A percentile compares a stretch with the other conserved stretches of the same genome.
phyloP scores from a whole-genome alignment of 352 stramenopile genomes.

The Phytophthora macrochlamydospora region DNA sequence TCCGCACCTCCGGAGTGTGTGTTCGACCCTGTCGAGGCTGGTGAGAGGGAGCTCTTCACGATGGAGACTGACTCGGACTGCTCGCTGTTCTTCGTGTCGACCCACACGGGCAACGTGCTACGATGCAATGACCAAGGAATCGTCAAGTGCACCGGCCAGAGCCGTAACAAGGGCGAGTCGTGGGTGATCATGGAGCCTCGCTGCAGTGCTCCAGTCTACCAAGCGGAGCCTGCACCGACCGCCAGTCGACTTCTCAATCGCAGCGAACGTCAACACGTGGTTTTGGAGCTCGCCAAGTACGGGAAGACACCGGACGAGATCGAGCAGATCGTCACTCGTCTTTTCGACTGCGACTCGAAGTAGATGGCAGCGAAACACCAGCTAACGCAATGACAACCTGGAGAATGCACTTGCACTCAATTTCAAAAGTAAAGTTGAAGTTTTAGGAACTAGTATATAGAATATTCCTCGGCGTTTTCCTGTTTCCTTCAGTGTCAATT shows the following conservation, averaged over 20 bases:
- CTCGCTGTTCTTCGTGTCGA: slow-evolving; percentile 7
- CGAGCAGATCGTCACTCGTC: slow-evolving; percentile 1
- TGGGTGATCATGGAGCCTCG: slow-evolving; percentile 8
- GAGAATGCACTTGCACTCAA: too few species aligned
- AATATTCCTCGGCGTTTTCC: background rate
- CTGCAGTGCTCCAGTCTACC: background rate
- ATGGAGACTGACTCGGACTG: slow-evolving; percentile 6
- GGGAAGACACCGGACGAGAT: slow-evolving; percentile 3
- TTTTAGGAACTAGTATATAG: background rate
- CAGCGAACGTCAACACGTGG: background rate
- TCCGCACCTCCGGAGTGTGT: background rate
- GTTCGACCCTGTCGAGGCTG: background rate
- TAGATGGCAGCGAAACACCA: too few species aligned
- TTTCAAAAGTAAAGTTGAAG: background rate
- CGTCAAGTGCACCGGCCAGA: slow-evolving; percentile 3
- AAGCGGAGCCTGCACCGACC: too few species aligned
- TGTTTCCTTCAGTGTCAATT: slow-evolving; percentile 1
- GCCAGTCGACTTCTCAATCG: background rate
- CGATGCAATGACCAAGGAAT: background rate
- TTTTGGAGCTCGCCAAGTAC: slow-evolving; percentile 7
- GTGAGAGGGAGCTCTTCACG: background rate
- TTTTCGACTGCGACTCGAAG: background rate
- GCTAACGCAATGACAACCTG: too few species aligned
- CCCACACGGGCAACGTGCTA: background rate
- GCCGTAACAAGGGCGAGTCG: background rate